Evolutionary conservation across 352 stramenopile species (phyloP).

Genomic region (Phytophthora podocarpi): DNA sequence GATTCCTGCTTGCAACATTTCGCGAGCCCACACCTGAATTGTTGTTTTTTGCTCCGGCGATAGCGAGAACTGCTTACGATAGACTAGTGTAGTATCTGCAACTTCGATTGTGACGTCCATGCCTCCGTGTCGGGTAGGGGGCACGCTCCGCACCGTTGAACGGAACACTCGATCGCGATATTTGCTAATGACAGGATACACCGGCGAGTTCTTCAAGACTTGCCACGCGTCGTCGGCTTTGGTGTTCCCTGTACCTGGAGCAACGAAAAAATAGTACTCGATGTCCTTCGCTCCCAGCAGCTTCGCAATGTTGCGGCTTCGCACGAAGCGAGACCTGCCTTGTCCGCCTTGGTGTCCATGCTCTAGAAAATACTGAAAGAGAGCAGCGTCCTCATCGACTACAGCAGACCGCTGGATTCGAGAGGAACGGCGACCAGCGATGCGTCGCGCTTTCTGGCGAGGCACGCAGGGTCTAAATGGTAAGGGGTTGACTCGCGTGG

Average conservation of each 20-base stretch:
- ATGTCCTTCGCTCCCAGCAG: not conserved
- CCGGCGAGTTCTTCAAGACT: not conserved
- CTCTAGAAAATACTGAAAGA: conserved; percentile 7
- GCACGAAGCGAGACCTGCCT: not conserved
- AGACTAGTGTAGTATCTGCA: not conserved
- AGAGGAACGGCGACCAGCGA: not conserved
- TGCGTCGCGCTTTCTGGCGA: not conserved
- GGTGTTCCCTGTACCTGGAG: not conserved
- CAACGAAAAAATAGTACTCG: conserved; percentile 5
- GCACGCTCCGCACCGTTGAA: not conserved
- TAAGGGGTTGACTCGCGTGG: too few species aligned
- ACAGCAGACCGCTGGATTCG: not conserved
- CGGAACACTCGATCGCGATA: conserved; percentile 4
- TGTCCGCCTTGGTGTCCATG: not conserved
- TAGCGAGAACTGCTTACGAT: not conserved
- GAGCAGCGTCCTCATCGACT: not conserved
- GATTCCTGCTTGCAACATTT: not conserved
- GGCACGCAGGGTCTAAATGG: not conserved
- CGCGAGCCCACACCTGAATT: not conserved
- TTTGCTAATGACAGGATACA: not conserved
- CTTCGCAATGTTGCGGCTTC: not conserved
- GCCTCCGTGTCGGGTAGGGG: not conserved
- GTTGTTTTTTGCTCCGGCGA: not conserved
- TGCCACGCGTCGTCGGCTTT: not conserved
- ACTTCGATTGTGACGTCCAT: not conserved